phyloP scores from a whole-genome alignment of 257 asterid species.

The Capsicum chinense region DNA sequence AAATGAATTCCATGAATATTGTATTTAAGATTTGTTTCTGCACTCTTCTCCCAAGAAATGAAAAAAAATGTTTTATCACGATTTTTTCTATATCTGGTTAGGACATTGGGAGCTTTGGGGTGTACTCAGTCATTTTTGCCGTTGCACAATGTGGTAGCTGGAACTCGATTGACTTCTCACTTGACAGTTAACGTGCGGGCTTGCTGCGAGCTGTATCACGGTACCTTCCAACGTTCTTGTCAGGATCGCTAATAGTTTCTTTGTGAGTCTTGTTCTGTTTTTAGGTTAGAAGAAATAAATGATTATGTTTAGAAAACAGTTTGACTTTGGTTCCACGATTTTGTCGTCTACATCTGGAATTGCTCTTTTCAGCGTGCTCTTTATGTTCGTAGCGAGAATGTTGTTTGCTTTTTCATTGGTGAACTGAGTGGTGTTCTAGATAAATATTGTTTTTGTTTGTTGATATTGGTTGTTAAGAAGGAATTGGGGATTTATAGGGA shows the following conservation, averaged over 20 bases:
- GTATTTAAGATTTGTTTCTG: background rate
- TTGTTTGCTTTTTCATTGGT: conserved; percentile 9
- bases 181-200: conserved; percentile 71
- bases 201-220: conserved; percentile 91
- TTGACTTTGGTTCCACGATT: conserved; percentile 1
- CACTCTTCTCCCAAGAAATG: background rate
- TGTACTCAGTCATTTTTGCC: conserved; percentile 76
- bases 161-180: conserved; percentile 71
- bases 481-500: conserved; percentile 64
- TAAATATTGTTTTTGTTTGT: conserved; percentile 35
- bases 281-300: conserved; percentile 34
- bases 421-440: conserved; percentile 32
- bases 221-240: conserved; percentile 98
- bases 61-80: background rate
- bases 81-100: conserved; percentile 23
- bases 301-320: background rate
- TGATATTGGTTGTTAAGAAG: conserved; percentile 51
- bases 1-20: background rate
- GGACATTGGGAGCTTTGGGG: conserved; percentile 82
- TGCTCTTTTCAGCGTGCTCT: conserved; percentile 13
- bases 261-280: conserved; percentile 66
- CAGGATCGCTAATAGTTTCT: conserved; percentile 95
- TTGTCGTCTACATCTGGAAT: background rate
- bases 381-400: background rate
- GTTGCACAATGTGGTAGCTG: conserved; percentile 49